phyloP scores from a whole-genome alignment of 345 rosid genomes.

The Carallia brachiata region DNA sequence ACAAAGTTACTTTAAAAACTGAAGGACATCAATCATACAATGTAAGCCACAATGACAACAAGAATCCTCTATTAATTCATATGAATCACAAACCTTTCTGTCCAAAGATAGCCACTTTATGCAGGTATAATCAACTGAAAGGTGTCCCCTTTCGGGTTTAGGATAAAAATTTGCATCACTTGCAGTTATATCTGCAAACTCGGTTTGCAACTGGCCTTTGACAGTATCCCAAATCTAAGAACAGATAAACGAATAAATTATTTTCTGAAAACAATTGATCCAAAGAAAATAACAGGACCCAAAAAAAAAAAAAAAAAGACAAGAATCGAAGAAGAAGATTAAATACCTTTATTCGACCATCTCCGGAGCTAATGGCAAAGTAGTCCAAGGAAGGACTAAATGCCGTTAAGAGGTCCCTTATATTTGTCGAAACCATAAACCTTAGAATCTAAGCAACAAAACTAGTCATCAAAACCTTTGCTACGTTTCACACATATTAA shows the following conservation, averaged over 20 bases:
- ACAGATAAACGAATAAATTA: constrained; percentile 10
- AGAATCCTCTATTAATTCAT: background rate
- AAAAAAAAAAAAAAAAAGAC: background rate
- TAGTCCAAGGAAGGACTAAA: constrained; percentile 76
- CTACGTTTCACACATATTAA: background rate
- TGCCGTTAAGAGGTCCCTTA: constrained; percentile 70
- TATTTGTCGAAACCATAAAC: constrained; percentile 61
- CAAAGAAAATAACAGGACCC: constrained; percentile 1
- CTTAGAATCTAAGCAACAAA: constrained; percentile 26
- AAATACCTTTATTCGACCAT: constrained; percentile 80
- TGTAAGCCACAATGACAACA: background rate
- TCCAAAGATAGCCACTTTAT: constrained; percentile 75
- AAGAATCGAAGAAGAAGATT: background rate
- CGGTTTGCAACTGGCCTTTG: constrained; percentile 69
- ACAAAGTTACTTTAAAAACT: constrained; percentile 7
- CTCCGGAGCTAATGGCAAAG: constrained; percentile 77
- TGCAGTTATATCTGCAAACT: constrained; percentile 70
- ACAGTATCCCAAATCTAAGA: constrained; percentile 72
- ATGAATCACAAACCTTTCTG: constrained; percentile 40
- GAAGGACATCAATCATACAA: background rate
- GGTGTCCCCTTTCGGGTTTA: constrained; percentile 58
- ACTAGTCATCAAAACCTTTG: background rate
- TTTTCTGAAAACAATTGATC: background rate
- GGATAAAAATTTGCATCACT: constrained; percentile 35
- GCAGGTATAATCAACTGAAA: constrained; percentile 72